phyloP scores from a whole-genome alignment of 2,329 filamentous ascomycete species.

The Trichoderma sp. region DNA sequence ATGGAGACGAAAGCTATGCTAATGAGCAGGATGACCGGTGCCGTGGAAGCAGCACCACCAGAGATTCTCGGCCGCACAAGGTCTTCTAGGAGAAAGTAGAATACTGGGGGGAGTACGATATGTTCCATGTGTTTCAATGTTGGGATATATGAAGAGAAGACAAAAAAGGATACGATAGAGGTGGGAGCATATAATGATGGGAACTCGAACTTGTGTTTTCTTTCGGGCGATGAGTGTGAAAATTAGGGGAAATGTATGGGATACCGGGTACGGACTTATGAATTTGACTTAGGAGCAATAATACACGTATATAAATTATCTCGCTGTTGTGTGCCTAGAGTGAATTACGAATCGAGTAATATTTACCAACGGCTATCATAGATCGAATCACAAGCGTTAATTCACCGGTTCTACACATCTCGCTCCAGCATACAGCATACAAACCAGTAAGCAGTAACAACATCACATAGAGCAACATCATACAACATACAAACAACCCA shows the following conservation, averaged over 20 bases:
- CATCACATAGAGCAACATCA: no score
- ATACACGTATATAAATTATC: background rate
- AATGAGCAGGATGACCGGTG: conserved; percentile 46
- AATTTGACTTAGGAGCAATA: background rate
- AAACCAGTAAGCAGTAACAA: background rate
- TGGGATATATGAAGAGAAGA: background rate
- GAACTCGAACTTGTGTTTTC: background rate
- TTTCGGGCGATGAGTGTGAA: background rate
- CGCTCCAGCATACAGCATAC: background rate
- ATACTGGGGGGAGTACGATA: no score
- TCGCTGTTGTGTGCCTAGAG: background rate
- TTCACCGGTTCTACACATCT: background rate
- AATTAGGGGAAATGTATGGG: background rate
- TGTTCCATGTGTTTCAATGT: background rate
- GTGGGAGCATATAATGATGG: background rate
- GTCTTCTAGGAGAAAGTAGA: conserved; percentile 6
- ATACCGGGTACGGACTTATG: background rate
- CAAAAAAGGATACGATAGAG: background rate
- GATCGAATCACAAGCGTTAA: background rate
- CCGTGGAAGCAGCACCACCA: background rate
- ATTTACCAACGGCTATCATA: background rate
- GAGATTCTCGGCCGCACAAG: background rate
- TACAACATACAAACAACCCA: no score
- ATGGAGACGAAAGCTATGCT: conserved; percentile 45
- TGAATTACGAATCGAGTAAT: background rate